These are phyloP conservation scores for Geosiphon pyriformis DNA, from an alignment of 192 early-diverging fungal species.

Conservation along the genomic window DNA sequence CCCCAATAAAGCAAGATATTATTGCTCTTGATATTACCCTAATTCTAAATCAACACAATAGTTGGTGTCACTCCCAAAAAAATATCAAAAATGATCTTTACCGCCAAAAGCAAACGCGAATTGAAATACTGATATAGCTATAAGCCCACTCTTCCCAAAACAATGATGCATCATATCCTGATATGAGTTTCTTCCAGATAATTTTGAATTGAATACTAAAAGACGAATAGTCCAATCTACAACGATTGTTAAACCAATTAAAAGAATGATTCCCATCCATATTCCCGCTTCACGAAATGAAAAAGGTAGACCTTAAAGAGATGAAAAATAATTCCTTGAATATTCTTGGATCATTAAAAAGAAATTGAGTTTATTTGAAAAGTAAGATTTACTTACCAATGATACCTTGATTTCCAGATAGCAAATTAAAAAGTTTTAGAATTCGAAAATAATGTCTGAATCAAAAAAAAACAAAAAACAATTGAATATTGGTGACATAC, in stretches of 20 bases:
- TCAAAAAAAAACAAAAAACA: constrained; percentile 1
- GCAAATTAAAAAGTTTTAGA: not conserved
- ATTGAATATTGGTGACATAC: constrained; percentile 35
- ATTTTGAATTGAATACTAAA: constrained; percentile 66
- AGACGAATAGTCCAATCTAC: constrained; percentile 77
- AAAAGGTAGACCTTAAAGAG: constrained; percentile 70
- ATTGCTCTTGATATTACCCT: too few species aligned
- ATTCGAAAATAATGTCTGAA: not conserved
- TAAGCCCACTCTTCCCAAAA: constrained; percentile 72
- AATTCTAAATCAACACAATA: constrained; percentile 32
- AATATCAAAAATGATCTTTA: too few species aligned
- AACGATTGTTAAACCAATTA: constrained; percentile 45
- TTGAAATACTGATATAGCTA: constrained; percentile 82
- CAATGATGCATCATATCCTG: constrained; percentile 79
- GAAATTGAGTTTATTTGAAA: not conserved
- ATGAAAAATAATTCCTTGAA: not conserved
- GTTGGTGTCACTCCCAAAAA: too few species aligned
- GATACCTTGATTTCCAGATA: constrained; percentile 14
- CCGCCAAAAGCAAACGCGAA: constrained; percentile 93
- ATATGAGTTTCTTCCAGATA: constrained; percentile 74
- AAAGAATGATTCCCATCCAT: constrained; percentile 43
- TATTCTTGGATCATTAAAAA: not conserved
- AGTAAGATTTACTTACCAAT: constrained; percentile 19
- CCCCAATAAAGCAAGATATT: too few species aligned
- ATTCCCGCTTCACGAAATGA: constrained; percentile 79